Percentiles rank a stretch among this genome's conserved stretches.
phyloP scores from a whole-genome alignment of 140 eudicot genomes.

The Cichorium intybus region DNA sequence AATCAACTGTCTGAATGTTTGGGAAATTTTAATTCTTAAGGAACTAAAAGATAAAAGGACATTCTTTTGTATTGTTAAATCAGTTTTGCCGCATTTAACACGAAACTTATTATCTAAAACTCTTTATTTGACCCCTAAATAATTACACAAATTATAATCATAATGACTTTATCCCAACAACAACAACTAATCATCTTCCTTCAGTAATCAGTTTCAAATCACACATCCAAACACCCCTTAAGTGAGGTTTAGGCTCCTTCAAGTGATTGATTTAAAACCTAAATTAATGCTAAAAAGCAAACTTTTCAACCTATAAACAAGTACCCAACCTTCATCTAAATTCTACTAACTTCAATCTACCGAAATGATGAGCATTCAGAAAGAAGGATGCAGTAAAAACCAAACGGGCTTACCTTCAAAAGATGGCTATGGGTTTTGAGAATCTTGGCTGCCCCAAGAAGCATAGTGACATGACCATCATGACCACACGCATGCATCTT shows the following conservation, averaged over 20 bases:
- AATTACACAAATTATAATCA: not conserved
- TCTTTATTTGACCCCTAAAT: not conserved
- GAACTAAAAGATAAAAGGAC: no score
- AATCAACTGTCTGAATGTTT: no score
- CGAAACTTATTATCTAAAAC: no score
- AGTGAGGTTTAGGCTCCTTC: not conserved
- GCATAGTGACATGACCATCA: conserved; percentile 59
- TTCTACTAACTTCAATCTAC: not conserved
- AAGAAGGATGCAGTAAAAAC: not conserved
- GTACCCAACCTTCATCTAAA: no score
- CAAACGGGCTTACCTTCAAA: conserved; percentile 33
- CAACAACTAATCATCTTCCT: no score
- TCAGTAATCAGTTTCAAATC: conserved; percentile 1
- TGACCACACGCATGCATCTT: conserved; percentile 73
- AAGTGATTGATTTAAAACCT: not conserved
- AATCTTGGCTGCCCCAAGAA: conserved; percentile 61
- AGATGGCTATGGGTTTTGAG: conserved; percentile 33
- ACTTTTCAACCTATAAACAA: not conserved
- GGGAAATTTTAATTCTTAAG: no score
- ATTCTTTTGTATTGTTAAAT: no score
- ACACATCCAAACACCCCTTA: not conserved
- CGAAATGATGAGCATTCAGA: not conserved
- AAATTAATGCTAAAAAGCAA: not conserved
- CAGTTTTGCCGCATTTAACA: no score
- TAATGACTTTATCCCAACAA: not conserved